phyloP scores from a whole-genome alignment of 2,329 filamentous ascomycete species.

The Malbranchea cinnamomea region DNA sequence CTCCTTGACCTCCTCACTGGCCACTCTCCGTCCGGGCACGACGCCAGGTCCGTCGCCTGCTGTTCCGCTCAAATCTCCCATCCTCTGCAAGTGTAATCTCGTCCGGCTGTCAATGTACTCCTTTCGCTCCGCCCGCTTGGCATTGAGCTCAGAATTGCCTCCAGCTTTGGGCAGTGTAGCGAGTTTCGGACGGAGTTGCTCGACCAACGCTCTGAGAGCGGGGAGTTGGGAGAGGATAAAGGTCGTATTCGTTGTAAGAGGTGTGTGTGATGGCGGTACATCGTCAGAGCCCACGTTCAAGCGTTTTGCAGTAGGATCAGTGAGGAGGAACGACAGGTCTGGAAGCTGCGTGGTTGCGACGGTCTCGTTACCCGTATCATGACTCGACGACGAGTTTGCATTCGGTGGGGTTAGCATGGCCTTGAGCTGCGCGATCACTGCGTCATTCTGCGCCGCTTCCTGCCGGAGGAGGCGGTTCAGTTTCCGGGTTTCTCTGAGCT shows the following conservation, averaged over 20 bases:
- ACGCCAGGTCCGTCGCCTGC: slow-evolving; percentile 20
- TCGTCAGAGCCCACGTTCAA: slow-evolving; percentile 30
- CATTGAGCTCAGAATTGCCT: slow-evolving; percentile 25
- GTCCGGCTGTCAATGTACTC: slow-evolving; percentile 76
- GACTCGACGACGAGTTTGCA: too few relatives aligned
- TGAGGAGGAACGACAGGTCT: slow-evolving; percentile 43
- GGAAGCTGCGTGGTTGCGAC: slow-evolving; percentile 10
- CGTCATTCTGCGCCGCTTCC: slow-evolving; percentile 58
- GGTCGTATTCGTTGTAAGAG: slow-evolving; percentile 34
- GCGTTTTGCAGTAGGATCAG: slow-evolving; percentile 31
- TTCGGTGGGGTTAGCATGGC: slow-evolving; percentile 33
- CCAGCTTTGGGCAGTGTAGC: slow-evolving; percentile 25
- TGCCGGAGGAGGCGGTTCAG: slow-evolving; percentile 54
- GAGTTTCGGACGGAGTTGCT: slow-evolving; percentile 52
- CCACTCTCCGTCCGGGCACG: slow-evolving; percentile 25
- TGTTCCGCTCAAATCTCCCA: slow-evolving; percentile 24
- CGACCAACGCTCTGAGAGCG: slow-evolving; percentile 56
- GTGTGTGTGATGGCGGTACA: slow-evolving; percentile 21
- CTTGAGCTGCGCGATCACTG: slow-evolving; percentile 50
- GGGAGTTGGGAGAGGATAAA: slow-evolving; percentile 77
- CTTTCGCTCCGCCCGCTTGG: slow-evolving; percentile 54
- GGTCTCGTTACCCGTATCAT: slow-evolving; percentile 10
- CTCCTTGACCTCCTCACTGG: slow-evolving; percentile 25
- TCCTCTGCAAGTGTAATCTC: slow-evolving; percentile 55
- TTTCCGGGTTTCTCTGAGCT: slow-evolving; percentile 63